Conservation (phyloP, 192 early-diverging fungal species). For the Spizellomyces punctatus region DNA sequence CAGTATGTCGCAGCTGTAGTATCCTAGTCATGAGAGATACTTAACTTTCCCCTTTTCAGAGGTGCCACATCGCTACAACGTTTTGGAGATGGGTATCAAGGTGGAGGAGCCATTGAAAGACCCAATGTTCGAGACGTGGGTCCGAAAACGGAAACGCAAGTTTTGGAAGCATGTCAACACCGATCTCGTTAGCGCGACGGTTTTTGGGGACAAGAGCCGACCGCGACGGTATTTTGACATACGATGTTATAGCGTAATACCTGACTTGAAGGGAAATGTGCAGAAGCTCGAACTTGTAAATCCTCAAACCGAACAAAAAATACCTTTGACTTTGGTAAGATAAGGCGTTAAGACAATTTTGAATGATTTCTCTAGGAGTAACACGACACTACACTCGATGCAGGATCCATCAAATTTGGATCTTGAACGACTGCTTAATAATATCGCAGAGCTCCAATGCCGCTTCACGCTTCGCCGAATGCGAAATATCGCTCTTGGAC, state of each 20-base stretch:
- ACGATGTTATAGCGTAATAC: conserved; percentile 7
- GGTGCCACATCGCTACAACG: conserved; percentile 7
- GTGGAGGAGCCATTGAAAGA: not conserved
- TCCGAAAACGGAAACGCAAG: not conserved
- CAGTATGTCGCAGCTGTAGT: not conserved
- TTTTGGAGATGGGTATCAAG: conserved; percentile 23
- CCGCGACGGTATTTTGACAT: not conserved
- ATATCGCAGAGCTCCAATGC: too few species aligned
- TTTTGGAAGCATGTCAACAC: not conserved
- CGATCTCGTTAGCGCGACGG: not conserved
- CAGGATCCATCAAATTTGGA: too few species aligned
- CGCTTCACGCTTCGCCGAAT: too few species aligned
- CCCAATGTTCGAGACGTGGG: conserved; percentile 15
- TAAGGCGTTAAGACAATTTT: too few species aligned
- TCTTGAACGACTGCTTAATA: too few species aligned
- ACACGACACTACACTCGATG: too few species aligned
- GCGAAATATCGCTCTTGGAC: too few species aligned
- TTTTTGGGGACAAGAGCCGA: conserved; percentile 22
- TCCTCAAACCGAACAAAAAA: too few species aligned
- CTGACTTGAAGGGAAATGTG: not conserved
- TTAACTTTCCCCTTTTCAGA: not conserved
- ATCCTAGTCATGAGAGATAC: not conserved
- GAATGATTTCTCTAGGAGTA: too few species aligned
- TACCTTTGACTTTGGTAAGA: too few species aligned
- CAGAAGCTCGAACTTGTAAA: too few species aligned